Evolutionary conservation across 306 rosid species (phyloP), one percentile per base, ranked within the genome.

Genomic region (Cercis canadensis): DNA sequence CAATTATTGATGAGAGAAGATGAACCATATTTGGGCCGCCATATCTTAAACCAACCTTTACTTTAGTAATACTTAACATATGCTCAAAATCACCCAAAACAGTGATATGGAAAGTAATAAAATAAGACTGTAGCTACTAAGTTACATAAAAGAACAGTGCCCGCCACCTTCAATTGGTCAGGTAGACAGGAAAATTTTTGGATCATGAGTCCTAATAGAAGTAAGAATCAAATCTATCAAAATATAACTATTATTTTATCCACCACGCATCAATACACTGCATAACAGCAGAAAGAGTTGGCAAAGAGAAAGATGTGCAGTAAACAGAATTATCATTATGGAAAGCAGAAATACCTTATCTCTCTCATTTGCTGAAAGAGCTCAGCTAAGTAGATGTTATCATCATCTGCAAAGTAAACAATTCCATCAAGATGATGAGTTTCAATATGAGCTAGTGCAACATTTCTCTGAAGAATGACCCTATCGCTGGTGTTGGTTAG

Each of bases 391-490:
- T 89, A 88, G 65, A 86, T 61, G 63, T 90, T 83, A 51, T 78
- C 69, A 61, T 84, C 92, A 70, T 94, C 89, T 6, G 98, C 98
- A 84, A 94, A 90, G 88, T 87, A 83, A 60, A 89, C 62, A 62
- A 90, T 84, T 79, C 98, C 98, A 55, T 94, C 89, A 33, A 94
- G 98, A 56, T 57, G 88, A 80, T 94, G 97, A 66, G 86, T 84
- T 84, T 89, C 98, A 36, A 94, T 83, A 67, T 94, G 92, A 61
- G 87, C 80, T 51, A 94, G 81, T 19, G 97, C 98, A 56, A 59
- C 60, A 76, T 94, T 89, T 81, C 95, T 88, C 70, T 88, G 92
- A 80, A 75, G 83, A 81, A 81, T 80, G 75, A 72, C 65, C 85
- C 65, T 73, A 72, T 81, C 87, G 60, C 75, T 84, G 15, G 62